Percentiles rank a stretch among this genome's conserved stretches.
Evolutionary conservation across 805 yeast genomes (phyloP).

Genomic region (Diddensiella santjacobensis): DNA sequence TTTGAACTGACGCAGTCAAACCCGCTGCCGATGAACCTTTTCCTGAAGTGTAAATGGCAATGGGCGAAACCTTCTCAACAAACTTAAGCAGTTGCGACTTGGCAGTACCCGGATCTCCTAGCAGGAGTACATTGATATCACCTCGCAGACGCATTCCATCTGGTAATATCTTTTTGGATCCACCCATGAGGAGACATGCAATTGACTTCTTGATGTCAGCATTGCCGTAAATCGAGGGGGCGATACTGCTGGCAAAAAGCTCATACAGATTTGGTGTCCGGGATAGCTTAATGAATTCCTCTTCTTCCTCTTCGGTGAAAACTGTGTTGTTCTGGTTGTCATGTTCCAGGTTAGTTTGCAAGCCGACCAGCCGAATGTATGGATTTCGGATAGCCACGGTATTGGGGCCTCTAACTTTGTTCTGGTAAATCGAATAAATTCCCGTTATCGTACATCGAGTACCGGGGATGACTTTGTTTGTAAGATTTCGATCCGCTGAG

Average conservation of each 20-base stretch:
- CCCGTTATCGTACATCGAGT: constrained; percentile 90
- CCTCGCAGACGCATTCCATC: constrained; percentile 98
- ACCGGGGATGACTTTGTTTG: constrained; percentile 92
- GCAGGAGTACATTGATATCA: constrained; percentile 84
- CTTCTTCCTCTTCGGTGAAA: constrained; percentile 91
- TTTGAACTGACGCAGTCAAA: constrained; percentile 94
- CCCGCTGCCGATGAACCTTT: constrained; percentile 99
- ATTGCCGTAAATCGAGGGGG: constrained; percentile 95
- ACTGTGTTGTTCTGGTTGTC: constrained; percentile 54
- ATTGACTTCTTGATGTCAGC: constrained; percentile 90
- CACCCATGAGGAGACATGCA: constrained; percentile 89
- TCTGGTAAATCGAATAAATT: constrained; percentile 85
- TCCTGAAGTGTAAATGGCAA: constrained; percentile 95
- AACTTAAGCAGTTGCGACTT: constrained; percentile 93
- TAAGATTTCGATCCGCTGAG: constrained; percentile 83
- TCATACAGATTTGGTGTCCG: constrained; percentile 83
- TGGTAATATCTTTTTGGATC: constrained; percentile 85
- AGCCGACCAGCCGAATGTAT: constrained; percentile 80
- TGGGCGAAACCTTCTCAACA: constrained; percentile 92
- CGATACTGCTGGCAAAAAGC: constrained; percentile 80
- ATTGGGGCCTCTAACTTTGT: constrained; percentile 46
- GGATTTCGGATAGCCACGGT: constrained; percentile 91
- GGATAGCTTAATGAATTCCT: constrained; percentile 76
- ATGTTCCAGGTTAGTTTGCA: constrained; percentile 76
- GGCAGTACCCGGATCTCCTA: constrained; percentile 99